Percentiles rank a stretch among this genome's conserved stretches.
These are phyloP conservation scores for Epichloe coenophiala DNA, from an alignment of 2,329 filamentous ascomycete genomes.

Conservation along the genomic window DNA sequence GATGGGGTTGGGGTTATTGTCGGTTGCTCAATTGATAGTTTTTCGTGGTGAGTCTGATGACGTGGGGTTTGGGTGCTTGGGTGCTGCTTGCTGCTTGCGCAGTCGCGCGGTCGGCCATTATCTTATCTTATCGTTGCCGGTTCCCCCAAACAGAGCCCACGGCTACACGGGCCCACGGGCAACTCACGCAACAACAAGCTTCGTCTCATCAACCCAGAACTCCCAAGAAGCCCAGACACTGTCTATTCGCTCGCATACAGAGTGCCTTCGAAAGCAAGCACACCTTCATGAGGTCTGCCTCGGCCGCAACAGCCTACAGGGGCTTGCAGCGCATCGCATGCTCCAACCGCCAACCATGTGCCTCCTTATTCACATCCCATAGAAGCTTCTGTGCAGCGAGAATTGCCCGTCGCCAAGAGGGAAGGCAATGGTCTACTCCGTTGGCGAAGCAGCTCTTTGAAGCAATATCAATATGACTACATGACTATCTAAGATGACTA, in stretches of 20 bases:
- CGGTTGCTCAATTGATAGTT: no score
- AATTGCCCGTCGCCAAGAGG: slow-evolving; percentile 11
- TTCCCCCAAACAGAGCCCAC: background rate
- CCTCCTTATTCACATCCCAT: background rate
- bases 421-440: slow-evolving; percentile 78
- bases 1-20: background rate
- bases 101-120: background rate
- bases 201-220: background rate
- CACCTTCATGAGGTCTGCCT: background rate
- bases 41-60: no score
- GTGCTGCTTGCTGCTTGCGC: background rate
- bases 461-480: slow-evolving; percentile 59
- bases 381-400: slow-evolving; percentile 1
- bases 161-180: no score
- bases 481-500: background rate
- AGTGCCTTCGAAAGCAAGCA: no score
- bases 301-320: background rate
- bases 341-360: background rate
- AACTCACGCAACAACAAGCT: background rate
- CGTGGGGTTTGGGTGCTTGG: no score
- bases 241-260: no score
- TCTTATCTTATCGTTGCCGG: background rate
- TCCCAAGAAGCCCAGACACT: no score
- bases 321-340: slow-evolving; percentile 2
- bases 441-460: slow-evolving; percentile 76